These are phyloP conservation scores for Rhododendron ferrugineum DNA, from an alignment of 148 eudicot species.

Conservation along the genomic window DNA sequence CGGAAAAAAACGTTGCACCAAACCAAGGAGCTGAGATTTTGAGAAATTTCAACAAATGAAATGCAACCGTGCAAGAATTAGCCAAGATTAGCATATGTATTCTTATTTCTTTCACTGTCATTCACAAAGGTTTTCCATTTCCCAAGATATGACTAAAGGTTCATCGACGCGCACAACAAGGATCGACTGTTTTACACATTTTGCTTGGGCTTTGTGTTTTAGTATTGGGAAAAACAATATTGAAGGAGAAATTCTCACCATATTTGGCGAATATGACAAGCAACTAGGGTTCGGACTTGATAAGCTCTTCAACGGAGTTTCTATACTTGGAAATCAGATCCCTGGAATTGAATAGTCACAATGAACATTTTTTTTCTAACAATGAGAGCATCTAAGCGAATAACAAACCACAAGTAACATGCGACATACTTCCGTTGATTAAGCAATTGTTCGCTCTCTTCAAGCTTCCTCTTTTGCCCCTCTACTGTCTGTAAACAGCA, in stretches of 20 bases:
- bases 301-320: conserved; percentile 22
- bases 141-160: background rate
- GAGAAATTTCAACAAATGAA: background rate
- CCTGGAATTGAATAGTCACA: conserved; percentile 12
- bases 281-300: conserved; percentile 11
- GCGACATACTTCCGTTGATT: conserved; percentile 61
- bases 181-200: background rate
- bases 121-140: background rate
- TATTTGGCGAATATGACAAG: background rate
- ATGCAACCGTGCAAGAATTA: background rate
- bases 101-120: background rate
- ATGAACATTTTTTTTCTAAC: background rate
- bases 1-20: background rate
- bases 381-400: background rate
- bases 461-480: conserved; percentile 68
- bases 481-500: conserved; percentile 62
- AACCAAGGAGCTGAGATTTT: background rate
- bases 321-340: conserved; percentile 23
- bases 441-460: conserved; percentile 62
- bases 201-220: background rate
- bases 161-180: background rate
- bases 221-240: background rate
- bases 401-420: background rate
- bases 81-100: background rate
- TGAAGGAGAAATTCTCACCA: conserved; percentile 4